Conservation (phyloP, 2,329 filamentous ascomycete genomes). For the Hypomyces rosellus region DNA sequence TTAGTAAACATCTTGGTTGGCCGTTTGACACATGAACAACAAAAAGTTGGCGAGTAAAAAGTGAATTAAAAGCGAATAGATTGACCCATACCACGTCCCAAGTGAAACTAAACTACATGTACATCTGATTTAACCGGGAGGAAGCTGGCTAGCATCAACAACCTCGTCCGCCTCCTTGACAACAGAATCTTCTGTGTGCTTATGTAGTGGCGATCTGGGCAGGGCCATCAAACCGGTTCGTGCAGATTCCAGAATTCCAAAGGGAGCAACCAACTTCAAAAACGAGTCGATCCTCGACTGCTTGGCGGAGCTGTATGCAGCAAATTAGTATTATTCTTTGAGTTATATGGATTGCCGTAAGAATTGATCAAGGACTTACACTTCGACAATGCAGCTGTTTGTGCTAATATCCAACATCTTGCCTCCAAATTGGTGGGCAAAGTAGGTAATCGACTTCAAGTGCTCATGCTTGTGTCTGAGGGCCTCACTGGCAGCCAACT, state of each 20-base stretch:
- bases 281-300: slow-evolving; percentile 92
- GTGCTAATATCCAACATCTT: slow-evolving; percentile 98
- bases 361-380: slow-evolving; percentile 53
- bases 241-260: slow-evolving; percentile 93
- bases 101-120: slow-evolving; percentile 6
- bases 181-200: slow-evolving; percentile 60
- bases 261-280: slow-evolving; percentile 89
- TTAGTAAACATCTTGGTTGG: too few relatives aligned
- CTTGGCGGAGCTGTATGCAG: slow-evolving; percentile 68
- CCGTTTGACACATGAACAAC: slow-evolving; percentile 5
- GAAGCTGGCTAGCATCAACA: slow-evolving; percentile 88
- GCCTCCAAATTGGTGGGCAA: slow-evolving; percentile 94
- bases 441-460: slow-evolving; percentile 89
- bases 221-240: slow-evolving; percentile 95
- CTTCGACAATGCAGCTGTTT: slow-evolving; percentile 95
- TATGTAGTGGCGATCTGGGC: slow-evolving; percentile 82
- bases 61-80: background rate
- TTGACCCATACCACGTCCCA: slow-evolving; percentile 15
- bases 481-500: slow-evolving; percentile 78
- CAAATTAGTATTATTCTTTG: slow-evolving; percentile 16
- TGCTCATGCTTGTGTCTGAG: slow-evolving; percentile 97
- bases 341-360: background rate
- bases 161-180: slow-evolving; percentile 88
- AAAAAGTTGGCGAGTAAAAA: slow-evolving; percentile 1
- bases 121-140: slow-evolving; percentile 62